A percentile compares a stretch with the other conserved stretches of the same genome.
These are phyloP conservation scores for Mimosa bimucronata DNA, from an alignment of 306 rosid genomes.

Conservation along the genomic window DNA sequence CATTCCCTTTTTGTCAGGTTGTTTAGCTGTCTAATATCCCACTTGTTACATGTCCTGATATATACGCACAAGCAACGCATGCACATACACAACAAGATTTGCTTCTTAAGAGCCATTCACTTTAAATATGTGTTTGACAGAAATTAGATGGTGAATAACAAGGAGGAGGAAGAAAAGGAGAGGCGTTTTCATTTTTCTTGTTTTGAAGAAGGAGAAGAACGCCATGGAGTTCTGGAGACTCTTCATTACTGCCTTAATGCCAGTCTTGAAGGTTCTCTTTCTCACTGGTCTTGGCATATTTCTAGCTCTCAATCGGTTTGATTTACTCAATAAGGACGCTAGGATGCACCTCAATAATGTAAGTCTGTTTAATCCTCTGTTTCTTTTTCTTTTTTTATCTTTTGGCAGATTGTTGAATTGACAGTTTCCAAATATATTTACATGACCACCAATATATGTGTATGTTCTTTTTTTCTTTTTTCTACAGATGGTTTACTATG, in stretches of 20 bases:
- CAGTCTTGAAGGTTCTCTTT: constrained; percentile 46
- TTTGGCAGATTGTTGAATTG: neutral
- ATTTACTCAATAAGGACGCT: constrained; percentile 37
- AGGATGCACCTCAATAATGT: constrained; percentile 44
- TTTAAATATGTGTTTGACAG: neutral
- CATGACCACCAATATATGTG: neutral
- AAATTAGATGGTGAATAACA: neutral
- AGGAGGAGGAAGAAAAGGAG: neutral
- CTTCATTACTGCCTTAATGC: constrained; percentile 50
- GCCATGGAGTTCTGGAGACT: constrained; percentile 44
- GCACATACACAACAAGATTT: neutral
- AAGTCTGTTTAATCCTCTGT: neutral
- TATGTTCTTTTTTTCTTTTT: too few species aligned
- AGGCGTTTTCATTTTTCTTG: neutral
- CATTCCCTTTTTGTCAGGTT: neutral
- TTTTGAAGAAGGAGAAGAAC: neutral
- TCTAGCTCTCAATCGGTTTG: constrained; percentile 44
- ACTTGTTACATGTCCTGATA: too few species aligned
- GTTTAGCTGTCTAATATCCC: neutral
- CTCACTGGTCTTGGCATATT: constrained; percentile 44
- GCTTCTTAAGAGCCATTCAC: neutral
- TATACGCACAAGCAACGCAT: neutral
- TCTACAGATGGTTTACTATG: constrained; percentile 43
- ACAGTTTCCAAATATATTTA: neutral
- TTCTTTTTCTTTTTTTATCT: neutral